Base-by-base conservation (phyloP, 2,329 filamentous ascomycete species). In the Lasiodiplodia hormozganensis region DNA sequence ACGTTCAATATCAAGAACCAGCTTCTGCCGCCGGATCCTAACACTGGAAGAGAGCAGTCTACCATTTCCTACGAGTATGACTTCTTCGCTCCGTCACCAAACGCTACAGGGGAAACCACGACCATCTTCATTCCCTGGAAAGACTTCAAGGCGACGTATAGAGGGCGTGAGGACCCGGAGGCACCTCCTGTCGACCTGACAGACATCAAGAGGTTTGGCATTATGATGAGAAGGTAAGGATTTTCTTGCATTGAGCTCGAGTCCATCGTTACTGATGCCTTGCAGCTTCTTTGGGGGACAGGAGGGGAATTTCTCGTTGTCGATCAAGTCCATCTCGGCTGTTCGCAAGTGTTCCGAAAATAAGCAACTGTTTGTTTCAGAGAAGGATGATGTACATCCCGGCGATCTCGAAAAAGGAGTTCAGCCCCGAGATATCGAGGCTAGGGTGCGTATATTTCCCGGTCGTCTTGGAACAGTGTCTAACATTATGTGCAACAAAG, bases 151-250 rank as follows among this genome's bases (percentile, higher is more conserved):
- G 82, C 92, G 1, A 95, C 90, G 1, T 96, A 93, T 78, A 84
- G 92, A 3, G 93, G 93, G 0, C 87, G 85, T 73, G 84, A 89
- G 70, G 85, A 87, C 75, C 79, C 85, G 21, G 88, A 91, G 78
- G 87, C 87, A 0, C 77, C 83, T 68, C 83, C 85, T 5, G 76
- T 96, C 72, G 82, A 93, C 72, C 74, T 86, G 70, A 82, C 82
- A 58, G 82, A 82, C 53, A 82, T 96, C 49, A 90, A 87, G 79
- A 84, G 91, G 57, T 82, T 95, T 36, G 90, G 89, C 62, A 83
- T 96, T 69, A 94, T 96, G 92, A 91, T 92, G 84, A 83, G 93
- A 76, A 96, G 92, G 92, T 93, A 78, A 69, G 82, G 76, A 4
- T 10, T n/a, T 6, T 25, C 11, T 16, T 71, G 58, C 14, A 10